Evolutionary conservation across 208 protist genomes (phyloP).

Genomic region (Leptomonas pyrrhocoris): DNA sequence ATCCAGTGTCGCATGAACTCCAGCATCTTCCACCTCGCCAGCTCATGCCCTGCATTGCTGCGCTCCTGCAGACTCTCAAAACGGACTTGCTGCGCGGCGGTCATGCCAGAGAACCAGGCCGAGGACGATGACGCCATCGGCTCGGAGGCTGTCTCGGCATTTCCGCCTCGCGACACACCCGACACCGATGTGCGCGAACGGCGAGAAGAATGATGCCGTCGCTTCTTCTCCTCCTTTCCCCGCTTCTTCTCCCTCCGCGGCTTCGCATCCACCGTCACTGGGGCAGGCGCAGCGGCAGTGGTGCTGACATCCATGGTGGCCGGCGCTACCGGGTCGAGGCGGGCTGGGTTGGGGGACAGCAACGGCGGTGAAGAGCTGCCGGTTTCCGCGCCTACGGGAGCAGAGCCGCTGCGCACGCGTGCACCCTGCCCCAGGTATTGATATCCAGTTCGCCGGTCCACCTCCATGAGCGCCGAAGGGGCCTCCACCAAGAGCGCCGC

Average conservation of each 20-base stretch:
- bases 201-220: constrained; percentile 18
- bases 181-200: constrained; percentile 17
- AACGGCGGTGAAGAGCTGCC: constrained; percentile 11
- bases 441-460: constrained; percentile 13
- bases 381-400: not conserved
- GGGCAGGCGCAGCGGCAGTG: not conserved
- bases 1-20: constrained; percentile 80
- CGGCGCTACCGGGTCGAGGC: not conserved
- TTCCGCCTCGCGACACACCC: not conserved
- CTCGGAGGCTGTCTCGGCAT: not conserved
- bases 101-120: constrained; percentile 22
- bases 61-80: constrained; percentile 35
- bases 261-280: not conserved
- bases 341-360: not conserved
- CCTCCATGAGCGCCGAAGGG: not conserved
- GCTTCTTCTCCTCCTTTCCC: constrained; percentile 17
- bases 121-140: constrained; percentile 18
- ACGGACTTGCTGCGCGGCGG: constrained; percentile 26
- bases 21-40: constrained; percentile 58
- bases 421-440: constrained; percentile 6
- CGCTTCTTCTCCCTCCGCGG: constrained; percentile 8
- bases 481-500: constrained; percentile 7
- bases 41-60: constrained; percentile 34
- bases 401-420: constrained; percentile 5
- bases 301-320: not conserved